Evolutionary conservation across 2,329 filamentous ascomycete genomes (phyloP).

Genomic region (Elsinoe necatrix): DNA sequence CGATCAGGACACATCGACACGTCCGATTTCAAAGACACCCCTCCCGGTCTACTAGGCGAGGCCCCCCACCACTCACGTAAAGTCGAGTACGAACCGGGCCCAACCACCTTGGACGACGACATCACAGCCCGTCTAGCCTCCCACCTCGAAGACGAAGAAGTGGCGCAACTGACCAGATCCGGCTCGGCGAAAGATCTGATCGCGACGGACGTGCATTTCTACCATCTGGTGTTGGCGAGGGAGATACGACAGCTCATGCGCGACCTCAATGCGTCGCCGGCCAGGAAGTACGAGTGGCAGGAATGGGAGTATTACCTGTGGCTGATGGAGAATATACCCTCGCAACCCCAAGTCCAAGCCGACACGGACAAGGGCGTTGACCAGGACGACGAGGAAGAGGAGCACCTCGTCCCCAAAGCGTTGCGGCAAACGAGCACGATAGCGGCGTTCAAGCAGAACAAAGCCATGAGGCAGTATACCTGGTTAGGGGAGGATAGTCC

Average conservation of each 20-base stretch:
- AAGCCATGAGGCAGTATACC: slow-evolving; percentile 46
- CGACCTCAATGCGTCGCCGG: slow-evolving; percentile 33
- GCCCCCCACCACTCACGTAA: not conserved
- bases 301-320: slow-evolving; percentile 44
- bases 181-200: slow-evolving; percentile 35
- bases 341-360: not conserved
- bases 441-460: slow-evolving; percentile 19
- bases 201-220: slow-evolving; percentile 44
- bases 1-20: slow-evolving; percentile 17
- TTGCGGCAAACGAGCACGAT: slow-evolving; percentile 19
- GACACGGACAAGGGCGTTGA: slow-evolving; percentile 30
- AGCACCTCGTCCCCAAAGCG: slow-evolving; percentile 18
- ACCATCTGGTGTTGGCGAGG: slow-evolving; percentile 40
- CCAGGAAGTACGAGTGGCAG: slow-evolving; percentile 30
- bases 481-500: slow-evolving; percentile 65
- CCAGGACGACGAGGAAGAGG: slow-evolving; percentile 19
- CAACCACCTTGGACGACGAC: slow-evolving; percentile 16
- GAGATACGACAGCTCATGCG: slow-evolving; percentile 38
- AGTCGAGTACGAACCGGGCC: slow-evolving; percentile 9
- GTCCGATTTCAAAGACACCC: slow-evolving; percentile 18
- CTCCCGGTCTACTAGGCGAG: slow-evolving; percentile 8
- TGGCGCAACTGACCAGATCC: slow-evolving; percentile 35
- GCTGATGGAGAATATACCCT: slow-evolving; percentile 36
- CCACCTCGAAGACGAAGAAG: slow-evolving; percentile 37
- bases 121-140: slow-evolving; percentile 28